Base-by-base conservation (phyloP, 2,329 filamentous ascomycete species). In the Cryphonectria nitschkei region DNA sequence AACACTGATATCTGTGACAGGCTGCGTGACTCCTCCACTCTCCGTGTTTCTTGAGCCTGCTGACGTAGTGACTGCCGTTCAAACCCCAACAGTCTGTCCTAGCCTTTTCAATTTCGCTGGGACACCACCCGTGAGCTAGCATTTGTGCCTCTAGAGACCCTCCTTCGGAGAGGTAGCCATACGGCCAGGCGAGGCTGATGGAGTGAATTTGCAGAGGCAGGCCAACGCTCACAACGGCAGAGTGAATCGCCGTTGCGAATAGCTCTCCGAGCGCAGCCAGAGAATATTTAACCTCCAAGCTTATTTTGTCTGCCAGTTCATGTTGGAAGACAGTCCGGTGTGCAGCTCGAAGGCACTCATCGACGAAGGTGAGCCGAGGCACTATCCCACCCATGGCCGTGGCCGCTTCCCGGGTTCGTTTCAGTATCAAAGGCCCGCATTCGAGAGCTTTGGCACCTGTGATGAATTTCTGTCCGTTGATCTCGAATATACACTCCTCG, bases 51-150 rank as follows among this genome's bases (percentile, higher is more conserved):
- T 69, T 73, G 62, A 79, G 68, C 19, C 74, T 72, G 54, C 74
- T 75, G 43, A 73, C 73, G 66, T 73, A 77, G 58, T 76, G 73
- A 67, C 77, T 74, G 54, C 77, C 77, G 1, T 73, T 64, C 16
- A 77, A 56, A 2, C 74, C 75, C 16, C 73, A 72, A 9, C 73
- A 77, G 32, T 73, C 75, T 8, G 66, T 72, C 22, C 73, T 73
- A 14, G 75, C 76, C 74, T 76, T 78, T 41, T 75, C 75, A 22
- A 80, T 74, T 70, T 80, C 78, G 56, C 79, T 80, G 1, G 72
- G 74, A 65, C 79, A 81, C 79, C 79, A 80, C 1, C 79, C 79
- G 39, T 70, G 62, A 7, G 68, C 56, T 26, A 76, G 69, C 78
- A 81, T 80, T 32, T 72, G 73, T 11, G 34, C 60, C 66, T 78